phyloP scores from a whole-genome alignment of 2,329 filamentous ascomycete genomes.

The Hymenoscyphus salicellus region DNA sequence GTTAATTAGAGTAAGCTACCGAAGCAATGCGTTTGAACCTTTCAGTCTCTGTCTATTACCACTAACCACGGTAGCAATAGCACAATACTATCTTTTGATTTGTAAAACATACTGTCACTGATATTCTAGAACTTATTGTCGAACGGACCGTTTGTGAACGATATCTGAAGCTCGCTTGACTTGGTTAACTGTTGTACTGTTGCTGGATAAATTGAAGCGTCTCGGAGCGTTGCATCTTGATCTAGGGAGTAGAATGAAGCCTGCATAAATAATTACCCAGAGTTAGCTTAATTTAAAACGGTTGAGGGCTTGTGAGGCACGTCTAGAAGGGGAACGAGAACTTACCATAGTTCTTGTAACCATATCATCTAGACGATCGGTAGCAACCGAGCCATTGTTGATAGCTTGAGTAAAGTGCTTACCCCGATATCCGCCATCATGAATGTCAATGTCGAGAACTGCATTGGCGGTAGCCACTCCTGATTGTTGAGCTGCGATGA shows the following conservation, averaged over 20 bases:
- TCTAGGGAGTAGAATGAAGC: slow-evolving; percentile 22
- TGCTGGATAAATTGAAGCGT: slow-evolving; percentile 42
- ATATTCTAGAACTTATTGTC: too few relatives aligned
- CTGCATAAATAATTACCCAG: neutral
- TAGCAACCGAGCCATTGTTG: slow-evolving; percentile 49
- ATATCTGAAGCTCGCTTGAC: too few relatives aligned
- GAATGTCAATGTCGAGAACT: slow-evolving; percentile 50
- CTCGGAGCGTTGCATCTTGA: slow-evolving; percentile 4
- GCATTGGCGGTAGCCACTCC: slow-evolving; percentile 58
- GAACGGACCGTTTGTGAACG: too few relatives aligned
- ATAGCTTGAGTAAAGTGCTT: slow-evolving; percentile 45
- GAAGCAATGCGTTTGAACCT: too few relatives aligned
- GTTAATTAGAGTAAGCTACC: too few relatives aligned
- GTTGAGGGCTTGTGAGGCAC: neutral
- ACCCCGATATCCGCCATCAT: slow-evolving; percentile 4
- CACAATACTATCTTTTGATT: too few relatives aligned
- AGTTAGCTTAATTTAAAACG: neutral
- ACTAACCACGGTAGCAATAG: too few relatives aligned
- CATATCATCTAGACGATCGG: slow-evolving; percentile 59
- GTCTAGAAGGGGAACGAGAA: neutral
- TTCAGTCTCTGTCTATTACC: too few relatives aligned
- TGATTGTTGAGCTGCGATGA: slow-evolving; percentile 66
- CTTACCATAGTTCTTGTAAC: slow-evolving; percentile 58
- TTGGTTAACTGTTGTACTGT: neutral
- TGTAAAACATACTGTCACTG: too few relatives aligned